phyloP scores from a whole-genome alignment of 2,329 filamentous ascomycete genomes.

The Drechslera avenae region DNA sequence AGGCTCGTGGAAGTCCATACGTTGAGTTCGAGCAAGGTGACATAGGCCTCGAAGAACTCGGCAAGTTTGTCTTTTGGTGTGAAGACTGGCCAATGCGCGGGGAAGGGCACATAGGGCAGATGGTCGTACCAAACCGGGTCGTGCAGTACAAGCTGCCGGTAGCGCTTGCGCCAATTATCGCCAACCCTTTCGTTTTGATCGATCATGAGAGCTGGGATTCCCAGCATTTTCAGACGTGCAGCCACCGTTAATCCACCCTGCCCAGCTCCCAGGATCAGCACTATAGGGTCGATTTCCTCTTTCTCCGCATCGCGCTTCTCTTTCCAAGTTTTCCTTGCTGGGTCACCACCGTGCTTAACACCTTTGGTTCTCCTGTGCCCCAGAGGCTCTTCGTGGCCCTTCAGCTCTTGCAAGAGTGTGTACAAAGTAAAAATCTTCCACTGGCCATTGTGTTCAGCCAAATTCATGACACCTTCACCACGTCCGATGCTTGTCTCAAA shows the following conservation, averaged over 20 bases:
- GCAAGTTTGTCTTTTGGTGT: slow-evolving; percentile 46
- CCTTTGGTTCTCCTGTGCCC: slow-evolving; percentile 33
- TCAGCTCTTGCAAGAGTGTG: slow-evolving; percentile 46
- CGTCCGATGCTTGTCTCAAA: slow-evolving; percentile 39
- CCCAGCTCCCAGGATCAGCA: slow-evolving; percentile 48
- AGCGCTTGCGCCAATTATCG: slow-evolving; percentile 55
- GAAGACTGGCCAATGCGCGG: slow-evolving; percentile 40
- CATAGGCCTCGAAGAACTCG: slow-evolving; percentile 47
- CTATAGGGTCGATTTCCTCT: slow-evolving; percentile 33
- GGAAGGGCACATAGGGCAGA: slow-evolving; percentile 45
- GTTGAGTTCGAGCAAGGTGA: slow-evolving; percentile 47
- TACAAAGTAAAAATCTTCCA: slow-evolving; percentile 51
- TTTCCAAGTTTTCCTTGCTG: slow-evolving; percentile 38
- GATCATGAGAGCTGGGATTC: slow-evolving; percentile 52
- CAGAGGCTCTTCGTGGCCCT: slow-evolving; percentile 42
- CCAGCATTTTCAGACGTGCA: slow-evolving; percentile 52
- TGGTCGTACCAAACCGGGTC: slow-evolving; percentile 50
- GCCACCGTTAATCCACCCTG: slow-evolving; percentile 53
- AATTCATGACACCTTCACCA: slow-evolving; percentile 42
- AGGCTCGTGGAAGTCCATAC: slow-evolving; percentile 48
- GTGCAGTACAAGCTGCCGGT: slow-evolving; percentile 52
- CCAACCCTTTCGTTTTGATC: slow-evolving; percentile 52
- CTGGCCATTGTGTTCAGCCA: slow-evolving; percentile 40
- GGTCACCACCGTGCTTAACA: slow-evolving; percentile 37
- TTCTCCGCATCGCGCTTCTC: slow-evolving; percentile 38